A percentile compares a stretch with the other conserved stretches of the same genome.
Evolutionary conservation across 1,284 basidiomycete species (phyloP).

Genomic region (Cryptococcus neoformans): DNA sequence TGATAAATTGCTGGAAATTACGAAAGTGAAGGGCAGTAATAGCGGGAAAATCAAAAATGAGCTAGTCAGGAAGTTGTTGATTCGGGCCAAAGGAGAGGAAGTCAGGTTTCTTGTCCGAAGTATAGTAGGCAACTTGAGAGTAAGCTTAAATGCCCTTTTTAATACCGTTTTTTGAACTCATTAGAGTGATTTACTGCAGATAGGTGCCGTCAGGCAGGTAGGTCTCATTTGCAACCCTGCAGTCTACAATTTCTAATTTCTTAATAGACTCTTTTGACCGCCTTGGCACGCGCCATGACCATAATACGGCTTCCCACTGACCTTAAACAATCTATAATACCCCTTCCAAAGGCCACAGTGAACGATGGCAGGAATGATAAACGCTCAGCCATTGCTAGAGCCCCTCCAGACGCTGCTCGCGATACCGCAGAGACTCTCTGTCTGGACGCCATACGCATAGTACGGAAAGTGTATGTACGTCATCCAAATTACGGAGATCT

Average conservation of each 20-base stretch:
- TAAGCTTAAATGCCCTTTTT: slow-evolving; percentile 40
- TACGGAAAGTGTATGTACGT: slow-evolving; percentile 75
- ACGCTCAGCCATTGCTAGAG: slow-evolving; percentile 52
- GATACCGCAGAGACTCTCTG: slow-evolving; percentile 56
- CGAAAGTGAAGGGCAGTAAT: slow-evolving; percentile 66
- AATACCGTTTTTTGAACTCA: background rate
- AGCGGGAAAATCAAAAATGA: slow-evolving; percentile 72
- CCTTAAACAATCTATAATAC: slow-evolving; percentile 50
- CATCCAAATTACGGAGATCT: slow-evolving; percentile 88
- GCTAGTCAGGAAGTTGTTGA: slow-evolving; percentile 74
- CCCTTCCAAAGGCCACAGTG: slow-evolving; percentile 41
- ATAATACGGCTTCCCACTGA: slow-evolving; percentile 52
- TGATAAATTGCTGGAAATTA: slow-evolving; percentile 62
- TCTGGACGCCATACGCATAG: slow-evolving; percentile 59
- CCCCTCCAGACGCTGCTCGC: slow-evolving; percentile 51
- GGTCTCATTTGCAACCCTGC: background rate
- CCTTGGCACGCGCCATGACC: slow-evolving; percentile 75
- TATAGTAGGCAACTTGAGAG: slow-evolving; percentile 75
- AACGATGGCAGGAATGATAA: slow-evolving; percentile 18
- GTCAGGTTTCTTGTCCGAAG: slow-evolving; percentile 78
- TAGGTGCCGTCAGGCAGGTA: slow-evolving; percentile 75
- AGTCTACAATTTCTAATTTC: background rate
- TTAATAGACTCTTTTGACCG: slow-evolving; percentile 64
- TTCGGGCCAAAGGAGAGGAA: slow-evolving; percentile 83
- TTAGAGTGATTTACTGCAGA: slow-evolving; percentile 52